Evolutionary conservation across 805 yeast genomes (phyloP).

Genomic region (Sugiyamaella floridensis): DNA sequence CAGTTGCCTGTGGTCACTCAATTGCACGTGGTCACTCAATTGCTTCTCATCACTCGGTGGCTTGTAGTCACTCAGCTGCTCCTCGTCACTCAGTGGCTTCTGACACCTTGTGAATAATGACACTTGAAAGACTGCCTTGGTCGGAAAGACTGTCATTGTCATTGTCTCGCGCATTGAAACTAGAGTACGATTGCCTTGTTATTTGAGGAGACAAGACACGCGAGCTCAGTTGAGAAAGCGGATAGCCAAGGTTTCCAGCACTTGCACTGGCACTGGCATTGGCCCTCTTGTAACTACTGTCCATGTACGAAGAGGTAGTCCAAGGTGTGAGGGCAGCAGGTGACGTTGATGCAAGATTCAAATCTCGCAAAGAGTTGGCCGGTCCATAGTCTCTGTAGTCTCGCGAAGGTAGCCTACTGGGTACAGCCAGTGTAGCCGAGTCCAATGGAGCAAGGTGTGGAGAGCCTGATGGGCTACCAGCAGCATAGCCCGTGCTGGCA

Average conservation of each 20-base stretch:
- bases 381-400: background rate
- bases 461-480: background rate
- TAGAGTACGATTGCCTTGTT: background rate
- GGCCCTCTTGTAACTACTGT: no score
- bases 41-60: no score
- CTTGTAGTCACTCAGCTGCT: no score
- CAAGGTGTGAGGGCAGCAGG: no score
- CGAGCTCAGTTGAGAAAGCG: background rate
- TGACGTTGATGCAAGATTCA: no score
- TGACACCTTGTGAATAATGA: conserved; percentile 1
- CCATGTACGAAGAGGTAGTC: no score
- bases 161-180: background rate
- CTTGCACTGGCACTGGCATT: no score
- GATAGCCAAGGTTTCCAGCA: background rate
- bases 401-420: background rate
- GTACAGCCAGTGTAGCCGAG: background rate
- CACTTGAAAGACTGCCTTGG: background rate
- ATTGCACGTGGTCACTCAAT: no score
- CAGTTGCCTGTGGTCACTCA: no score
- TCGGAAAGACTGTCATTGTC: background rate
- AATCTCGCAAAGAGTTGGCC: no score
- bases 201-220: background rate
- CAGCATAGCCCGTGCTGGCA: background rate
- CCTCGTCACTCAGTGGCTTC: background rate
- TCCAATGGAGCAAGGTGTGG: background rate